Percentiles rank a stretch among this genome's conserved stretches.
phyloP scores from a whole-genome alignment of 2,329 filamentous ascomycete species.

The Alternaria angustiovoidea region DNA sequence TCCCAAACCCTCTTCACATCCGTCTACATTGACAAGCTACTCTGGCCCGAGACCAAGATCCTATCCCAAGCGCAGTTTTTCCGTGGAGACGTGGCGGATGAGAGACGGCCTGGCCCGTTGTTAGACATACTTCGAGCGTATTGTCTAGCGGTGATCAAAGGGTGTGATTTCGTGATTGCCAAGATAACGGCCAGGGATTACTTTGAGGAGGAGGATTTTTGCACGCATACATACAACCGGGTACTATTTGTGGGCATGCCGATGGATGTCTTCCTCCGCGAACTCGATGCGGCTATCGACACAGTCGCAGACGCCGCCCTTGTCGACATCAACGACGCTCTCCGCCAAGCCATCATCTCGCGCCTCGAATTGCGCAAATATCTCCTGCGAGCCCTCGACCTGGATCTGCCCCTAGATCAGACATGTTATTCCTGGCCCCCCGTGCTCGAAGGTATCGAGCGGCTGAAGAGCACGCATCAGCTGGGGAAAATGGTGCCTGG shows the following conservation, averaged over 20 bases:
- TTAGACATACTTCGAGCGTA: constrained; percentile 78
- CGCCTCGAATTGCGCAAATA: constrained; percentile 72
- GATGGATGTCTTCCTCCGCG: constrained; percentile 44
- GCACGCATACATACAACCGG: constrained; percentile 87
- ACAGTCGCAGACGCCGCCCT: constrained; percentile 34
- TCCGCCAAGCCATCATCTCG: constrained; percentile 65
- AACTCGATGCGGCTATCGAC: constrained; percentile 44
- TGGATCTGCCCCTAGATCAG: constrained; percentile 39
- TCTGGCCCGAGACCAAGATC: constrained; percentile 72
- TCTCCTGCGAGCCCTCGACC: constrained; percentile 65
- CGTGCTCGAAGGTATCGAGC: constrained; percentile 55
- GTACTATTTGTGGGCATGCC: constrained; percentile 67
- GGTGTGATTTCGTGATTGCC: constrained; percentile 79
- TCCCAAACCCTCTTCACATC: constrained; percentile 95
- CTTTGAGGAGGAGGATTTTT: constrained; percentile 98
- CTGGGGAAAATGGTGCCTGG: constrained; percentile 73
- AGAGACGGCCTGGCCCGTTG: constrained; percentile 35
- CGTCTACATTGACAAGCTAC: constrained; percentile 83
- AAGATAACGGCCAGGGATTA: constrained; percentile 84
- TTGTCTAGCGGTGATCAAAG: constrained; percentile 83
- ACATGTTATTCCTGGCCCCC: constrained; percentile 48
- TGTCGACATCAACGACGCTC: constrained; percentile 43
- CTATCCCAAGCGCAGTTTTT: constrained; percentile 73
- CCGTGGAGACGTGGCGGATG: constrained; percentile 31
- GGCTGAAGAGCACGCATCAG: constrained; percentile 66